These are phyloP conservation scores for Polygonum aviculare DNA, from an alignment of 148 eudicot species.

Conservation along the genomic window DNA sequence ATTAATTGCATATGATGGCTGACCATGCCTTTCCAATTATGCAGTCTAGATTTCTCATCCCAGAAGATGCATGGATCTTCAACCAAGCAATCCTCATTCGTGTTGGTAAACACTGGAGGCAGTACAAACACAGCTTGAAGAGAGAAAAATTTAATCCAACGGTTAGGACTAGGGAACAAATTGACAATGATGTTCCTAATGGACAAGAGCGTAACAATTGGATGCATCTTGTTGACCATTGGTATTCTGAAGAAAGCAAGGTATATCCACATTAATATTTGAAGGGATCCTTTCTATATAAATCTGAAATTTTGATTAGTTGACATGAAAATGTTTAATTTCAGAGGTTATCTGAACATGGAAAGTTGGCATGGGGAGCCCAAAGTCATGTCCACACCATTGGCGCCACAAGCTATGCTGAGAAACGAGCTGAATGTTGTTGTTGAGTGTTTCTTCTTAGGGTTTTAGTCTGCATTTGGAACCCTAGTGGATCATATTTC, in stretches of 20 bases:
- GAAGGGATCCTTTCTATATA: too few species aligned
- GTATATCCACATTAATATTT: not conserved
- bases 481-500: too few species aligned
- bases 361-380: not conserved
- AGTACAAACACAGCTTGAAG: not conserved
- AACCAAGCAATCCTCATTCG: too few species aligned
- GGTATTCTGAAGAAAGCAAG: not conserved
- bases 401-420: not conserved
- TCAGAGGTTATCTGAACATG: not conserved
- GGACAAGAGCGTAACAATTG: not conserved
- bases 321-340: too few species aligned
- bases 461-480: too few species aligned
- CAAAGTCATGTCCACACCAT: not conserved
- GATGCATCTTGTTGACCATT: too few species aligned
- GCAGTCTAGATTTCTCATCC: not conserved
- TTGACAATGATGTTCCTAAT: not conserved
- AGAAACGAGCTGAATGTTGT: too few species aligned
- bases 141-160: not conserved
- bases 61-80: not conserved
- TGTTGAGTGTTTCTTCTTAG: too few species aligned
- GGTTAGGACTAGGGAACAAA: not conserved
- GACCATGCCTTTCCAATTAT: not conserved
- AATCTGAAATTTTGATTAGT: too few species aligned
- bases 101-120: not conserved
- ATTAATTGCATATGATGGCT: not conserved